phyloP scores from a whole-genome alignment of 1,284 basidiomycete genomes.

The Cystobasidium sp. region DNA sequence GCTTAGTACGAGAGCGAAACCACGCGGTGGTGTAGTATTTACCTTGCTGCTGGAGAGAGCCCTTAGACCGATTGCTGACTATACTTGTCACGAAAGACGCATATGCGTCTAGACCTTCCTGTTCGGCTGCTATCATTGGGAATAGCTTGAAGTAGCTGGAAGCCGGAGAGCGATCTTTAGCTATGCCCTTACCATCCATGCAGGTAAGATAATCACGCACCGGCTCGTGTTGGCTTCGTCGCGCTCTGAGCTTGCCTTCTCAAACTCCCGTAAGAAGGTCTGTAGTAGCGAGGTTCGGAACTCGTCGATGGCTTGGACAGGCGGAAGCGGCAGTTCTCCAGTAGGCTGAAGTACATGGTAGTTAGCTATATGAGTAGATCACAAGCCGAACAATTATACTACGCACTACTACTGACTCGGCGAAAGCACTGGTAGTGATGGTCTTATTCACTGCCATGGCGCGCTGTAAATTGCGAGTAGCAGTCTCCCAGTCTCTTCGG shows the following conservation, averaged over 20 bases:
- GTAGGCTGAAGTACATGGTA: conserved; percentile 69
- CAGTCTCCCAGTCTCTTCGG: conserved; percentile 90
- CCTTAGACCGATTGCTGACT: conserved; percentile 65
- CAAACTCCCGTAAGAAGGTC: conserved; percentile 78
- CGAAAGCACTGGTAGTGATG: conserved; percentile 81
- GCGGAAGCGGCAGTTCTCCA: conserved; percentile 80
- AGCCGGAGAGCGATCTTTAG: no score
- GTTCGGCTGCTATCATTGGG: conserved; percentile 78
- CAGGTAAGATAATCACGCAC: no score
- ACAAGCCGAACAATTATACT: neutral
- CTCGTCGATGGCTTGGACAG: conserved; percentile 76
- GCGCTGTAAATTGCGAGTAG: conserved; percentile 83
- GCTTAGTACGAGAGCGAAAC: neutral
- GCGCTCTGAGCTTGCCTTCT: conserved; percentile 76
- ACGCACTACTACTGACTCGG: conserved; percentile 79
- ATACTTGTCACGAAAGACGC: conserved; percentile 89
- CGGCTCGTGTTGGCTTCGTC: conserved; percentile 59
- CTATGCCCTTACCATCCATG: no score
- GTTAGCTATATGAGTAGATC: neutral
- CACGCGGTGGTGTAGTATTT: conserved; percentile 35
- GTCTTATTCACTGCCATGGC: conserved; percentile 81
- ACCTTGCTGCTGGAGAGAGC: conserved; percentile 39
- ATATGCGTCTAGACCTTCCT: conserved; percentile 92
- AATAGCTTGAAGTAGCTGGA: conserved; percentile 96
- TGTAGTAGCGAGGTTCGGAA: conserved; percentile 75